phyloP scores from a whole-genome alignment of 441 rosid species.

The Metrosideros polymorpha region DNA sequence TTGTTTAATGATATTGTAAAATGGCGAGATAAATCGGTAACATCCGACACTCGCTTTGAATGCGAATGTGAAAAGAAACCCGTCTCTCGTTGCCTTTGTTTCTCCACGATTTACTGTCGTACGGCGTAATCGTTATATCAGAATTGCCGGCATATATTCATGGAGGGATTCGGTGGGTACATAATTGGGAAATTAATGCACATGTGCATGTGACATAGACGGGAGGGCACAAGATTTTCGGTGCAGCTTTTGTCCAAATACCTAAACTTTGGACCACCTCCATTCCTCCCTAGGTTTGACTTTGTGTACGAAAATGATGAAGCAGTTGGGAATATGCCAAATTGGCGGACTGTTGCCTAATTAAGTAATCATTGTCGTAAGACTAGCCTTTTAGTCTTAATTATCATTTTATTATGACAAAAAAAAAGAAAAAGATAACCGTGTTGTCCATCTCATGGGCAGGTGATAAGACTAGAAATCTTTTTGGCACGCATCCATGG shows the following conservation, averaged over 20 bases:
- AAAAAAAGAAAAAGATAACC: background rate
- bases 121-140: fast-evolving
- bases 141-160: background rate
- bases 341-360: background rate
- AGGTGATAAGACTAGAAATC: background rate
- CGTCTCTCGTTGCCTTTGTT: background rate
- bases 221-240: background rate
- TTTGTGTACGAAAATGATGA: background rate
- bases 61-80: background rate
- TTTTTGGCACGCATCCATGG: background rate
- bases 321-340: background rate
- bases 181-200: background rate
- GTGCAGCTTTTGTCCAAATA: background rate
- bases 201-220: background rate
- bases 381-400: background rate
- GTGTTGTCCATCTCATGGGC: background rate
- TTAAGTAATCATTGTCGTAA: background rate
- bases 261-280: background rate
- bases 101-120: background rate
- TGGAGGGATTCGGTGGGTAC: background rate
- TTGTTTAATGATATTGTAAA: background rate
- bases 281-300: background rate
- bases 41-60: background rate
- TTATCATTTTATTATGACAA: background rate
- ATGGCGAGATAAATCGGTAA: too few species aligned